A percentile compares a stretch with the other conserved stretches of the same genome.
phyloP scores from a whole-genome alignment of 75 land plant species.

The Larix kaempferi region DNA sequence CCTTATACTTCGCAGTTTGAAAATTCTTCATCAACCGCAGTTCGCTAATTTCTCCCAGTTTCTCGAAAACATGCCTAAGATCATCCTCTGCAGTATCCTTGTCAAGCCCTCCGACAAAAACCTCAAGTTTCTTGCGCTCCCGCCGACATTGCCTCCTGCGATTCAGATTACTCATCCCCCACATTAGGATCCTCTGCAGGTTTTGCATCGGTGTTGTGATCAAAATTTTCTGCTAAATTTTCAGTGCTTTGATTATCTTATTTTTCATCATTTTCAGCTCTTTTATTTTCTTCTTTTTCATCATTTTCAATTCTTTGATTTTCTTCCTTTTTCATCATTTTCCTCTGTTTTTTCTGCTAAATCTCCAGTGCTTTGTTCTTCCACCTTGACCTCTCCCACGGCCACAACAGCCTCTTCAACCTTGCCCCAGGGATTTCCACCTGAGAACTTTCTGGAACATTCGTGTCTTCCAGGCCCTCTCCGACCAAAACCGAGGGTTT shows the following conservation, averaged over 20 bases:
- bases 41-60: constrained; percentile 51
- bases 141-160: constrained; percentile 25
- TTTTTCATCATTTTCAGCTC: background rate
- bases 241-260: background rate
- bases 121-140: constrained; percentile 45
- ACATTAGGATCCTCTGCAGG: background rate
- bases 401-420: background rate
- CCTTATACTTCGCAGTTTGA: constrained; percentile 57
- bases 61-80: constrained; percentile 38
- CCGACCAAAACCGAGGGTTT: background rate
- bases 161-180: constrained; percentile 10
- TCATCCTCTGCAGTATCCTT: constrained; percentile 67
- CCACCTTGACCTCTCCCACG: background rate
- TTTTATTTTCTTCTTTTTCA: background rate
- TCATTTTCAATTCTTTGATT: background rate
- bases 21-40: constrained; percentile 50
- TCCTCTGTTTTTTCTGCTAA: background rate
- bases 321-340: background rate
- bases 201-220: too few species aligned
- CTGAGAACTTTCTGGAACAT: background rate
- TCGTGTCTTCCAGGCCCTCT: background rate
- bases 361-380: background rate
- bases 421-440: background rate
- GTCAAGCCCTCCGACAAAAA: constrained; percentile 71
- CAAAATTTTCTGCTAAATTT: too few species aligned